Conservation (phyloP, 345 rosid species). For the Murraya koenigii region DNA sequence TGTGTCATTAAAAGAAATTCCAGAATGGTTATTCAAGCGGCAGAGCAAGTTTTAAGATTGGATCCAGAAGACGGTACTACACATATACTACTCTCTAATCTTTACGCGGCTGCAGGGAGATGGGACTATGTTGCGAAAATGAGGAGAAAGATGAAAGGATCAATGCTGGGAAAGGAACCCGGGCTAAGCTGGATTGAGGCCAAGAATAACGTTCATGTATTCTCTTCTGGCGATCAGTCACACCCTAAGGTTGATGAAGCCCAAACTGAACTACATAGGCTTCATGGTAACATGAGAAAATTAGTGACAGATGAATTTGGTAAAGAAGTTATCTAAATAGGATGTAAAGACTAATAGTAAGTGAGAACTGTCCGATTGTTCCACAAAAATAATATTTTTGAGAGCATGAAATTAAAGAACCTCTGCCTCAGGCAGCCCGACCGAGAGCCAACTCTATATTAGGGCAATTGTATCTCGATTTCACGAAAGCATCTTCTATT, state of each 20-base stretch:
- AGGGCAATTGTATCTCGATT: neutral
- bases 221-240: constrained; percentile 62
- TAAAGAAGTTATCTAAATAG: neutral
- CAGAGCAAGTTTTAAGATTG: constrained; percentile 52
- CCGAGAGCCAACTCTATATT: neutral
- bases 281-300: constrained; percentile 48
- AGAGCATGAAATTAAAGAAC: neutral
- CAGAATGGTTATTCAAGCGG: constrained; percentile 54
- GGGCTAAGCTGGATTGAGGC: constrained; percentile 85
- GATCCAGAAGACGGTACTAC: constrained; percentile 63
- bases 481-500: too few species aligned
- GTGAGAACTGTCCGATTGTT: neutral
- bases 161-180: constrained; percentile 56
- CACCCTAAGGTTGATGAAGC: constrained; percentile 37
- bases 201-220: constrained; percentile 42
- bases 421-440: neutral
- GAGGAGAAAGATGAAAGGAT: constrained; percentile 61
- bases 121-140: constrained; percentile 66
- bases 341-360: neutral
- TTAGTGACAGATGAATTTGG: constrained; percentile 25
- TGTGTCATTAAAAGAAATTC: constrained; percentile 57
- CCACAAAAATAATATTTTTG: neutral
- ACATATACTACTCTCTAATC: constrained; percentile 60
- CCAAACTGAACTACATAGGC: constrained; percentile 41
- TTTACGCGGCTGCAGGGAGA: constrained; percentile 62